A percentile compares a stretch with the other conserved stretches of the same genome.
Conservation (phyloP, 495 filamentous ascomycete species). For the Aspergillus carlsbadensis region DNA sequence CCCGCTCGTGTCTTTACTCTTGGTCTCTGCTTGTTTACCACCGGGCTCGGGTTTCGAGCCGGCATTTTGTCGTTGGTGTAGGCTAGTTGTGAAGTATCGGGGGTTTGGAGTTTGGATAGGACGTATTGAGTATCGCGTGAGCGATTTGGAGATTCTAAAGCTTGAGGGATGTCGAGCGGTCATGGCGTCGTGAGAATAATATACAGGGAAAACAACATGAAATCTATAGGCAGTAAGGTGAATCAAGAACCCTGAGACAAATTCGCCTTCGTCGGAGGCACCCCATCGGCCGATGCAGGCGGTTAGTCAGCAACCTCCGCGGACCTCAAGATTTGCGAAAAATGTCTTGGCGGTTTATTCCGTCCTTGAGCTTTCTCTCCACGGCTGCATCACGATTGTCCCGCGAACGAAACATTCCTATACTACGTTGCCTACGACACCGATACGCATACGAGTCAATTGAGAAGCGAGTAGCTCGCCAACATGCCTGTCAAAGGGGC, state of each 20-base stretch:
- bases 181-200: slow-evolving; percentile 21
- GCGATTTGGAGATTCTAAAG: slow-evolving; percentile 16
- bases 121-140: slow-evolving; percentile 16
- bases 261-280: neutral
- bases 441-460: neutral
- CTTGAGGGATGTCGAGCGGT: slow-evolving; percentile 19
- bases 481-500: slow-evolving; percentile 52
- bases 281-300: slow-evolving; percentile 22
- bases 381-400: neutral
- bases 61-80: slow-evolving; percentile 25
- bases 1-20: neutral
- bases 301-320: slow-evolving; percentile 40
- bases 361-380: neutral
- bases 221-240: neutral
- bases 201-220: slow-evolving; percentile 1
- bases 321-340: slow-evolving; percentile 24
- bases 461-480: slow-evolving; percentile 2
- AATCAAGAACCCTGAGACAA: neutral
- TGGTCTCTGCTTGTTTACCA: slow-evolving; percentile 15
- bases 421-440: neutral
- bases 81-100: slow-evolving; percentile 23
- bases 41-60: slow-evolving; percentile 10
- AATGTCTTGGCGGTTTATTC: slow-evolving; percentile 20
- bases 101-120: slow-evolving; percentile 10
- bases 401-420: neutral